These are phyloP conservation scores for Fusarium verticillioides DNA, from an alignment of 2,329 filamentous ascomycete genomes.

Conservation along the genomic window DNA sequence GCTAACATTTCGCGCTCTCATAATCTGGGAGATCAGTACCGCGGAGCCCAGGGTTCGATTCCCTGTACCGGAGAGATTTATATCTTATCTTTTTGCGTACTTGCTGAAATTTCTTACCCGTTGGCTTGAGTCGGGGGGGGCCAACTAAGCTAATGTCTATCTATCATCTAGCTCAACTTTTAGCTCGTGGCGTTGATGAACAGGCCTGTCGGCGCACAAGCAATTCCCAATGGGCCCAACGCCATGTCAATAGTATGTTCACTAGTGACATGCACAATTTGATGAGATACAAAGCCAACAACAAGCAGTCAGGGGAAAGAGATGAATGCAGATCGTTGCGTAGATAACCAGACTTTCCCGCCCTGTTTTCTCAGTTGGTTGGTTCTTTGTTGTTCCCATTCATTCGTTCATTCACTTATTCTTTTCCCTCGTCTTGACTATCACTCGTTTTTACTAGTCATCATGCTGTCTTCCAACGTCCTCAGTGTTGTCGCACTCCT, in stretches of 20 bases:
- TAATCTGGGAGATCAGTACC: slow-evolving; percentile 24
- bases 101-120: too few species aligned
- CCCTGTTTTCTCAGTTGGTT: neutral
- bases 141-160: too few species aligned
- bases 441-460: neutral
- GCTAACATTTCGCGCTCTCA: slow-evolving; percentile 50
- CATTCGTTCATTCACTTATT: neutral
- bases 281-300: neutral
- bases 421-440: neutral
- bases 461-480: neutral
- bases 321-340: neutral
- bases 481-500: neutral
- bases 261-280: neutral
- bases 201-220: neutral
- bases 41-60: slow-evolving; percentile 8
- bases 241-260: neutral
- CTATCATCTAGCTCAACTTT: neutral
- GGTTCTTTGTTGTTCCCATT: neutral
- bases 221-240: neutral
- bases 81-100: neutral
- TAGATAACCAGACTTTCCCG: neutral
- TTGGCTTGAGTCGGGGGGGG: too few species aligned
- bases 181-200: neutral
- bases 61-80: neutral
- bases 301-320: neutral